Percentiles rank a stretch among this genome's conserved stretches.
Evolutionary conservation across 2,329 filamentous ascomycete genomes (phyloP).

Genomic region (Aspergillus intermedius): DNA sequence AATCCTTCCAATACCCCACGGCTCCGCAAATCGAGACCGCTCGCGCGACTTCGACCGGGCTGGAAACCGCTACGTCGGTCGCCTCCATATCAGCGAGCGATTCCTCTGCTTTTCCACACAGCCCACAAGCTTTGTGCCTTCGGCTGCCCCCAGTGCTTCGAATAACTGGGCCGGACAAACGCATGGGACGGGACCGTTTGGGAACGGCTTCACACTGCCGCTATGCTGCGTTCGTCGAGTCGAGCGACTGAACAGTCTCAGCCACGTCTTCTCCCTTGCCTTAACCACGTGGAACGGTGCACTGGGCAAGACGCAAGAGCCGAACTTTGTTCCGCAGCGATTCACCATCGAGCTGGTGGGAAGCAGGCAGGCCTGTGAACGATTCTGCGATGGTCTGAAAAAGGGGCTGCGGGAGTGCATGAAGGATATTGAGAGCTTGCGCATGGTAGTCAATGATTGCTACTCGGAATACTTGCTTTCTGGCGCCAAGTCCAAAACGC

Average conservation of each 20-base stretch:
- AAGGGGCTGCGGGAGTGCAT: slow-evolving; percentile 80
- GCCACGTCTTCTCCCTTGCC: slow-evolving; percentile 83
- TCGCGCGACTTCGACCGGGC: slow-evolving; percentile 50
- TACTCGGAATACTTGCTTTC: slow-evolving; percentile 80
- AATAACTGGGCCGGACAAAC: slow-evolving; percentile 87
- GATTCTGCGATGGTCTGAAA: slow-evolving; percentile 94
- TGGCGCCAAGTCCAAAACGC: slow-evolving; percentile 34
- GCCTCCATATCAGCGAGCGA: slow-evolving; percentile 86
- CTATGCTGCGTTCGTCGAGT: slow-evolving; percentile 86
- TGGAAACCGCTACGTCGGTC: slow-evolving; percentile 85
- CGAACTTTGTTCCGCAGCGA: slow-evolving; percentile 65
- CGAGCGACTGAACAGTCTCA: slow-evolving; percentile 86
- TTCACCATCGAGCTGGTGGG: slow-evolving; percentile 89
- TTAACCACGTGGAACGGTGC: slow-evolving; percentile 88
- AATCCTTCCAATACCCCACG: slow-evolving; percentile 70
- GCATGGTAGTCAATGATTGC: slow-evolving; percentile 71
- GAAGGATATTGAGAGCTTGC: slow-evolving; percentile 78
- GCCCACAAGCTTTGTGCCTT: slow-evolving; percentile 75
- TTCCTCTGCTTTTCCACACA: slow-evolving; percentile 97
- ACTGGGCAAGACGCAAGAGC: slow-evolving; percentile 52
- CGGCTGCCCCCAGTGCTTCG: slow-evolving; percentile 71
- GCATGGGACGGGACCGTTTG: slow-evolving; percentile 82
- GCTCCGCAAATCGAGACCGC: slow-evolving; percentile 49
- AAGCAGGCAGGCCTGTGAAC: slow-evolving; percentile 79
- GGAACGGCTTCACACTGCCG: slow-evolving; percentile 92